These are phyloP conservation scores for Auxenochlorella pyrenoidosa DNA, from an alignment of 139 green algal genomes.

Conservation along the genomic window DNA sequence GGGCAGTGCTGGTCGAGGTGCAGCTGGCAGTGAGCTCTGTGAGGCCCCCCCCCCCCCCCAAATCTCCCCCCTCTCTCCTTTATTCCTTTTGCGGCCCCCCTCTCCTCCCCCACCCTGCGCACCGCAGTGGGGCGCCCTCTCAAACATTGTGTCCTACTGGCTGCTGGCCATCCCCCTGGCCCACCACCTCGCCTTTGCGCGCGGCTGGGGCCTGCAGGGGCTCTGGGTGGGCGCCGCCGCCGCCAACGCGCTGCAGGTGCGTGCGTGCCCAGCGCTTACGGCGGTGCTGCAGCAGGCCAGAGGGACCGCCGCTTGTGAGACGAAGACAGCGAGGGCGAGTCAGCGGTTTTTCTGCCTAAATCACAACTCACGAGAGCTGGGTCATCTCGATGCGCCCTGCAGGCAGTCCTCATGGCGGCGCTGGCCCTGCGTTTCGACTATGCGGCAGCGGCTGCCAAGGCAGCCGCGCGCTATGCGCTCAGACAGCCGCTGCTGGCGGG, in stretches of 20 bases:
- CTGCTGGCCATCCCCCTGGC: constrained; percentile 20
- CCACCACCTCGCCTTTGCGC: constrained; percentile 16
- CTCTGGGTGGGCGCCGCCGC: constrained; percentile 3
- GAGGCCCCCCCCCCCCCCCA: no score
- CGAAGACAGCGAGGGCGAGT: no score
- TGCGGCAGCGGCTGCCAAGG: background rate
- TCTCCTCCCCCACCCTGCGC: background rate
- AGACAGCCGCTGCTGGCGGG: background rate
- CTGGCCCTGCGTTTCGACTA: constrained; percentile 4
- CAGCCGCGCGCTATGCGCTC: background rate
- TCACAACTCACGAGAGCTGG: no score
- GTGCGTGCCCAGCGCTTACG: no score
- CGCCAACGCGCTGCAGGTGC: constrained; percentile 3
- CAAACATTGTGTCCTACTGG: constrained; percentile 25
- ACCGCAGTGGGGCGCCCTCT: background rate
- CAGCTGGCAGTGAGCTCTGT: no score
- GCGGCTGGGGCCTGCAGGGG: constrained; percentile 5
- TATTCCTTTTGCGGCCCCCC: no score
- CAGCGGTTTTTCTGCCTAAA: no score
- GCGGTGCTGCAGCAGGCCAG: no score
- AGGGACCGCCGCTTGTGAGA: no score
- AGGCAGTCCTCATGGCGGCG: background rate
- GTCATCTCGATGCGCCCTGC: no score
- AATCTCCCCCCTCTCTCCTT: no score
- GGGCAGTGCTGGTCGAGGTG: no score